These are phyloP conservation scores for Fusarium pilosicola DNA, from an alignment of 2,329 filamentous ascomycete genomes.

Conservation along the genomic window DNA sequence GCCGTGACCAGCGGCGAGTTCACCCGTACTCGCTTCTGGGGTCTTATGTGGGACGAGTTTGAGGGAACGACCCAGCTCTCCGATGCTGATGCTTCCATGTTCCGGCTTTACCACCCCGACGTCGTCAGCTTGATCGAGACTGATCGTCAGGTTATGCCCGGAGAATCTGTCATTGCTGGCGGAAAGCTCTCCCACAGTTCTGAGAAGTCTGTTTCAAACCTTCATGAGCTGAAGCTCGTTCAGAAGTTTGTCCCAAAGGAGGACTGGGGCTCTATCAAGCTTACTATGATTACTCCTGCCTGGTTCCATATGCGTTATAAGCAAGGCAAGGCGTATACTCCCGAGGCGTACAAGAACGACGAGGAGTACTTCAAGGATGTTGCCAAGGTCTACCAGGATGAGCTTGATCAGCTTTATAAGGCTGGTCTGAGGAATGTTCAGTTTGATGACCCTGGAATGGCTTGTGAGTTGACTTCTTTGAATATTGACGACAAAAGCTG, in stretches of 20 bases:
- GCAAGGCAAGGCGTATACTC: conserved; percentile 43
- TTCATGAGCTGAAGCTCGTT: conserved; percentile 60
- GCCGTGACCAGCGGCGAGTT: conserved; percentile 79
- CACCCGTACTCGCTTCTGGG: conserved; percentile 58
- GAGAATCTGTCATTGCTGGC: conserved; percentile 64
- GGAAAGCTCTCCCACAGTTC: conserved; percentile 58
- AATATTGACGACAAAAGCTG: background rate
- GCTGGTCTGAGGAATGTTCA: conserved; percentile 73
- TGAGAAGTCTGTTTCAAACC: conserved; percentile 56
- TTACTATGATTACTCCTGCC: conserved; percentile 64
- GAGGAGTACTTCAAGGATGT: conserved; percentile 72
- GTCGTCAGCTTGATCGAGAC: conserved; percentile 64
- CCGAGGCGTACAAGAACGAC: conserved; percentile 43
- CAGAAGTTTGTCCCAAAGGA: conserved; percentile 58
- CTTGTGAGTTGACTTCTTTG: conserved; percentile 60
- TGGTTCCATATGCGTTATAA: conserved; percentile 48
- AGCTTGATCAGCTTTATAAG: conserved; percentile 69
- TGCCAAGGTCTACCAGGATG: conserved; percentile 72
- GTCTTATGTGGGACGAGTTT: conserved; percentile 64
- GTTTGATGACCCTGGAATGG: conserved; percentile 74
- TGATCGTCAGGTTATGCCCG: conserved; percentile 65
- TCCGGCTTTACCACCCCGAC: conserved; percentile 65
- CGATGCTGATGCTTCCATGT: conserved; percentile 62
- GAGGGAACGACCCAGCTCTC: conserved; percentile 59
- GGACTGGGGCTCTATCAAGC: conserved; percentile 62